Conservation (phyloP, 352 stramenopile species). For the Thraustotheca clavata region DNA sequence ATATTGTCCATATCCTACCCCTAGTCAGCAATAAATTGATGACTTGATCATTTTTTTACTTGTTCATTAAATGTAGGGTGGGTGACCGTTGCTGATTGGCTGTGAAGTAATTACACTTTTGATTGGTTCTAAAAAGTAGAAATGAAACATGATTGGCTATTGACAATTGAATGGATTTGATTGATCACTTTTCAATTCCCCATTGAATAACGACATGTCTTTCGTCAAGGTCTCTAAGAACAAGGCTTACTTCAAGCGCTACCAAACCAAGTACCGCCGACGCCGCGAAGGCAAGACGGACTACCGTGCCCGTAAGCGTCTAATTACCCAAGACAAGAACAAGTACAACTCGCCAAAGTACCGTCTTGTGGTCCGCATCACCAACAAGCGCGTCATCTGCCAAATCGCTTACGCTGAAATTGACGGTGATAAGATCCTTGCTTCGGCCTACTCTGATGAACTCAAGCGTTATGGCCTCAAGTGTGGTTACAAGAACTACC, state of each 20-base stretch:
- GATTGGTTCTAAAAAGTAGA: too few relatives aligned
- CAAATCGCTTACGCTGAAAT: constrained; percentile 99
- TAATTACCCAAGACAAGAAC: constrained; percentile 99
- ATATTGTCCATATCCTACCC: too few relatives aligned
- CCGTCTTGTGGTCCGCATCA: constrained; percentile 93
- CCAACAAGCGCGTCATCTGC: constrained; percentile 96
- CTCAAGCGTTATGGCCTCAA: constrained; percentile 94
- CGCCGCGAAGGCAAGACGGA: constrained; percentile 99
- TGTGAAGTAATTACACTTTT: too few relatives aligned
- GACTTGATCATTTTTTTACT: too few relatives aligned
- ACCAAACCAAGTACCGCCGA: constrained; percentile 98
- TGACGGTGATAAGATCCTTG: constrained; percentile 96
- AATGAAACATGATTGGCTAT: too few relatives aligned
- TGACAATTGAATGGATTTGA: not conserved
- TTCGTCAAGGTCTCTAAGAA: constrained; percentile 99
- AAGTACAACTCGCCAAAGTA: constrained; percentile 99
- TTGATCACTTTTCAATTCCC: constrained; percentile 15
- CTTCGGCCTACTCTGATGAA: constrained; percentile 92
- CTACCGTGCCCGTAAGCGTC: constrained; percentile 97
- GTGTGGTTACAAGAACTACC: constrained; percentile 99
- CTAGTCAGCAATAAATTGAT: too few relatives aligned
- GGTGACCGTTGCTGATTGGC: constrained; percentile 8
- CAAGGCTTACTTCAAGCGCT: constrained; percentile 99
- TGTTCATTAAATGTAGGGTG: too few relatives aligned
- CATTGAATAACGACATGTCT: constrained; percentile 49